Conservation (phyloP, 192 early-diverging fungal genomes). For the Ramicandelaber brevisporus region DNA sequence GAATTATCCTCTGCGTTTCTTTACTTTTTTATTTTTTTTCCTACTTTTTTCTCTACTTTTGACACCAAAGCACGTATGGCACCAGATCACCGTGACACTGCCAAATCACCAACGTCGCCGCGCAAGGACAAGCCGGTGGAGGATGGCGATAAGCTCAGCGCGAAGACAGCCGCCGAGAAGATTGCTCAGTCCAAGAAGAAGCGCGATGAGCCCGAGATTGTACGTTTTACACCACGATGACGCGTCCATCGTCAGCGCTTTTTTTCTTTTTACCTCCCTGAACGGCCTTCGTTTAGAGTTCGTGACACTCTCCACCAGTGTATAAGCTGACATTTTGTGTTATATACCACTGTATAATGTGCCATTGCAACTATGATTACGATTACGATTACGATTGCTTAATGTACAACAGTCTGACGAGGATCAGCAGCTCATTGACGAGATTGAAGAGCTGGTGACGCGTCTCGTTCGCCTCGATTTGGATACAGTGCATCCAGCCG, state of each 20-base stretch:
- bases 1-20: too few species aligned
- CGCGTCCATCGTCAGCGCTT: neutral
- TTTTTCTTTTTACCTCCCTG: neutral
- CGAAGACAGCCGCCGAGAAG: conserved; percentile 16
- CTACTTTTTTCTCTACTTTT: conserved; percentile 1
- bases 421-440: conserved; percentile 74
- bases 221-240: neutral
- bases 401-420: conserved; percentile 62
- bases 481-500: conserved; percentile 2
- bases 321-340: neutral
- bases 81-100: neutral
- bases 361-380: neutral
- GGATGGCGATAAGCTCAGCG: conserved; percentile 12
- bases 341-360: neutral
- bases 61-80: neutral
- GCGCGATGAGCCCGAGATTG: conserved; percentile 19
- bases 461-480: conserved; percentile 27
- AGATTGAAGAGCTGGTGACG: conserved; percentile 87
- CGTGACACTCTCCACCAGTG: neutral
- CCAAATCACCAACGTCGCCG: conserved; percentile 6
- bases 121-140: conserved; percentile 4
- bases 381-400: neutral
- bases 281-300: neutral
- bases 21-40: too few species aligned
- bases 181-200: conserved; percentile 19